These are phyloP conservation scores for Lasiodiplodia sp. DNA, from an alignment of 2,329 filamentous ascomycete species.

Conservation along the genomic window DNA sequence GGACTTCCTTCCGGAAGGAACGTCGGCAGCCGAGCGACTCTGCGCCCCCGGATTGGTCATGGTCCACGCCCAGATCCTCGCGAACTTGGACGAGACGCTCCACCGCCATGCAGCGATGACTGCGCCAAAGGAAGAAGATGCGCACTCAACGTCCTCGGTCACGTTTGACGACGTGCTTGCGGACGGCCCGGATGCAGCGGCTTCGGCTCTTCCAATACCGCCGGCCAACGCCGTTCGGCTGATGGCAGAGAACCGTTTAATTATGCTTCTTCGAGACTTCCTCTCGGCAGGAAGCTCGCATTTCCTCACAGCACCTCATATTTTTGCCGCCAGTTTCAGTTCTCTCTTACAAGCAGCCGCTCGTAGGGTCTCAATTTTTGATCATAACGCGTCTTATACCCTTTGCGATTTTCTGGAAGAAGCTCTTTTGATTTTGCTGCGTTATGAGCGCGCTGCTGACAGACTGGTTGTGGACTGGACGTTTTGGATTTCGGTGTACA, in stretches of 20 bases:
- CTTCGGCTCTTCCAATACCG: constrained; percentile 67
- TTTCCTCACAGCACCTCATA: constrained; percentile 65
- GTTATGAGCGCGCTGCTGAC: constrained; percentile 60
- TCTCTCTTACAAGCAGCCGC: constrained; percentile 76
- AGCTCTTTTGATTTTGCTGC: constrained; percentile 70
- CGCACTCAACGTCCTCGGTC: constrained; percentile 49
- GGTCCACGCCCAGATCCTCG: constrained; percentile 81
- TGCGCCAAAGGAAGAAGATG: constrained; percentile 34
- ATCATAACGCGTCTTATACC: constrained; percentile 84
- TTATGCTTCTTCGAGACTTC: constrained; percentile 83
- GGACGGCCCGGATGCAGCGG: constrained; percentile 69
- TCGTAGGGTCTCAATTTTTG: constrained; percentile 77
- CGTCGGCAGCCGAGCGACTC: constrained; percentile 63
- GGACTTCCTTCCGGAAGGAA: constrained; percentile 61
- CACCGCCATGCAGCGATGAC: constrained; percentile 66
- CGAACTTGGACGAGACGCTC: constrained; percentile 81
- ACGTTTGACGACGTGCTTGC: constrained; percentile 72
- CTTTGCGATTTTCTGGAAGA: constrained; percentile 93
- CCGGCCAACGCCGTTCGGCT: constrained; percentile 75
- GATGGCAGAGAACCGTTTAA: constrained; percentile 88
- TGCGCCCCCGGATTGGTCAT: constrained; percentile 79
- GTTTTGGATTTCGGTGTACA: constrained; percentile 85
- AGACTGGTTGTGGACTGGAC: constrained; percentile 72
- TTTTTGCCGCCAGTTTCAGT: constrained; percentile 80
- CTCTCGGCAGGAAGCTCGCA: constrained; percentile 67